Evolutionary conservation across 257 asterid genomes (phyloP).

Genomic region (Gentiana dahurica): DNA sequence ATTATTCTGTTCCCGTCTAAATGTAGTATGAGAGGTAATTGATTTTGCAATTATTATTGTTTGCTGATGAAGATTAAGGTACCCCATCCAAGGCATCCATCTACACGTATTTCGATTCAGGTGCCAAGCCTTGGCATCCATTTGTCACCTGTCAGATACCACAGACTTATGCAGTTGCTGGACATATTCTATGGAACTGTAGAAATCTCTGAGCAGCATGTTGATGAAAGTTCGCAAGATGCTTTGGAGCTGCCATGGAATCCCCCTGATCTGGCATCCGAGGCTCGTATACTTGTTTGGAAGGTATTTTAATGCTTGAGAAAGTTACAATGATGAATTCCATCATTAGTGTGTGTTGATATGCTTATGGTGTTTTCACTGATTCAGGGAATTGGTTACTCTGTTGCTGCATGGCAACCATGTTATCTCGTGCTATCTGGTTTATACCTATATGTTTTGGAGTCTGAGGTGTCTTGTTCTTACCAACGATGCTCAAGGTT

Average conservation of each 20-base stretch:
- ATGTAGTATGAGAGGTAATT: conserved; percentile 2
- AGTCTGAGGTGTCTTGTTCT: conserved; percentile 70
- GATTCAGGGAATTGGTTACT: conserved; percentile 94
- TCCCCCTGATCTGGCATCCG: conserved; percentile 78
- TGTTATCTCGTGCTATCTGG: conserved; percentile 85
- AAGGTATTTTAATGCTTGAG: conserved; percentile 41
- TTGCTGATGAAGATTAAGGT: conserved; percentile 59
- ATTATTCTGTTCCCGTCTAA: conserved; percentile 3
- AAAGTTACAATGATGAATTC: conserved; percentile 5
- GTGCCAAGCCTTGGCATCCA: conserved; percentile 93
- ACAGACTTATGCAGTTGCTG: conserved; percentile 63
- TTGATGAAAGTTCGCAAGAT: conserved; percentile 35
- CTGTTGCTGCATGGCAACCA: conserved; percentile 95
- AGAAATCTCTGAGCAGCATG: conserved; percentile 49
- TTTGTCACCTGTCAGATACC: conserved; percentile 84
- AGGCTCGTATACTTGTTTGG: conserved; percentile 91
- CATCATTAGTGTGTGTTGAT: conserved; percentile 6
- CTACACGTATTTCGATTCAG: conserved; percentile 77
- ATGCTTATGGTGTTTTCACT: conserved; percentile 13
- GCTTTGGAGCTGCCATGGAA: conserved; percentile 61
- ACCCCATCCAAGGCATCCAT: conserved; percentile 77
- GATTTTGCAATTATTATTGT: conserved; percentile 7
- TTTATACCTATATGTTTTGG: conserved; percentile 76
- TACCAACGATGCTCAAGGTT: conserved; percentile 94
- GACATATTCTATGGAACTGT: conserved; percentile 45